Conservation (phyloP, 805 yeast species). For the Monosporozyma aerobia region DNA sequence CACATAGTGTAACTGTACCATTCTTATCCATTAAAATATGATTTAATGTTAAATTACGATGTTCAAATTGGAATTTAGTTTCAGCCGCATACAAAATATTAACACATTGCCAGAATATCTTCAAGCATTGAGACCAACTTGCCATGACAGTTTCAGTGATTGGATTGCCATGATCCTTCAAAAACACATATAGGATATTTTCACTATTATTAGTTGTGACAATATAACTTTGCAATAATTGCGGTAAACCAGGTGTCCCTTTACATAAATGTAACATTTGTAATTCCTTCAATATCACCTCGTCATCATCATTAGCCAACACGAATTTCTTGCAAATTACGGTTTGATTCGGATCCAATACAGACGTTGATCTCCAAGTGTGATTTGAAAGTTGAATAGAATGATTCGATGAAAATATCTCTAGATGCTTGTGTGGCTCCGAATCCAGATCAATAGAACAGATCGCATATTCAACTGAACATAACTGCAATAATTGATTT, state of each 20-base stretch:
- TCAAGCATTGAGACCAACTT: conserved; percentile 22
- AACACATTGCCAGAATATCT: conserved; percentile 47
- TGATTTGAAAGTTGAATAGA: conserved; percentile 11
- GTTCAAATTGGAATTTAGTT: conserved; percentile 48
- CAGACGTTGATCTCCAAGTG: conserved; percentile 14
- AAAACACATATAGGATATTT: conserved; percentile 14
- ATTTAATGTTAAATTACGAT: conserved; percentile 61
- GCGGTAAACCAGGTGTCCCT: conserved; percentile 26
- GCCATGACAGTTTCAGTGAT: conserved; percentile 7
- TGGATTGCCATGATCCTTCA: conserved; percentile 26
- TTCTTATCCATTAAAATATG: conserved; percentile 42
- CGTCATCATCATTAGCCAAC: conserved; percentile 13
- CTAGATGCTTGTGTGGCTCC: conserved; percentile 1
- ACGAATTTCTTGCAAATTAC: conserved; percentile 18
- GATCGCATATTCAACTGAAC: conserved; percentile 16
- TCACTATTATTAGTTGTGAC: conserved; percentile 3
- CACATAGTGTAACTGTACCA: conserved; percentile 44
- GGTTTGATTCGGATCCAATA: conserved; percentile 7
- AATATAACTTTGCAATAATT: conserved; percentile 18
- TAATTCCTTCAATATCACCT: conserved; percentile 22
- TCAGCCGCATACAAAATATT: conserved; percentile 46
- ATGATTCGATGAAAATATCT: conserved; percentile 8
- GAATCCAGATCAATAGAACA: conserved; percentile 7
- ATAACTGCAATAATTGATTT: conserved; percentile 17
- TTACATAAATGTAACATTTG: conserved; percentile 16